phyloP scores from a whole-genome alignment of 257 asterid species.

The Hygrophila difformis region DNA sequence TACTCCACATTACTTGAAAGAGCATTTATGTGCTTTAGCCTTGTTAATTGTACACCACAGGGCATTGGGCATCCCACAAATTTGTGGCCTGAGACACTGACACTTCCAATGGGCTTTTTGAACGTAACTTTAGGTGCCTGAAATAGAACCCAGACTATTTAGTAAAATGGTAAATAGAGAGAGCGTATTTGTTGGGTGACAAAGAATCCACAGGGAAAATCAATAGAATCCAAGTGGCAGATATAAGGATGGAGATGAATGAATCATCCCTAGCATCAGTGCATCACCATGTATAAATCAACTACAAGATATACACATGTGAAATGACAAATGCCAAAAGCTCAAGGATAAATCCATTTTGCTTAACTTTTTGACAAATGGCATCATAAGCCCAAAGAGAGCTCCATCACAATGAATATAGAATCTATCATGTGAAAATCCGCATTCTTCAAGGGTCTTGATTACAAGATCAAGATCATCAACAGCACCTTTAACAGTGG shows the following conservation, averaged over 20 bases:
- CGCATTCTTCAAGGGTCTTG: constrained; percentile 19
- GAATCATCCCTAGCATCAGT: no score
- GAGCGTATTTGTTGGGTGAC: no score
- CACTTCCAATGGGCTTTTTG: constrained; percentile 94
- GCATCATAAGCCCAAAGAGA: constrained; percentile 24
- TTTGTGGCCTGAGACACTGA: constrained; percentile 95
- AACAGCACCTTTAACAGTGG: constrained; percentile 14
- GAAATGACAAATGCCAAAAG: no score
- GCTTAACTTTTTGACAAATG: constrained; percentile 18
- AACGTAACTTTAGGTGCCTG: constrained; percentile 93
- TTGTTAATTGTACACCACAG: constrained; percentile 86
- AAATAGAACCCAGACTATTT: constrained; percentile 13
- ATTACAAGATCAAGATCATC: constrained; percentile 14
- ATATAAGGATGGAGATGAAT: no score
- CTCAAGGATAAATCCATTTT: constrained; percentile 2
- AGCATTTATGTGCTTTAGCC: constrained; percentile 57
- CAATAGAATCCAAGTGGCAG: no score
- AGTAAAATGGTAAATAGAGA: no score
- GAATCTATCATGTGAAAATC: constrained; percentile 19
- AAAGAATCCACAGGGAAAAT: no score
- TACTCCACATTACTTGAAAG: constrained; percentile 88
- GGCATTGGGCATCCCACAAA: constrained; percentile 99
- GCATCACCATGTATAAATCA: constrained; percentile 1
- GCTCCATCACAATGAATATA: constrained; percentile 36
- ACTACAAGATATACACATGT: no score